These are phyloP conservation scores for Fusarium sp. DNA, from an alignment of 2,329 filamentous ascomycete genomes.

Conservation along the genomic window DNA sequence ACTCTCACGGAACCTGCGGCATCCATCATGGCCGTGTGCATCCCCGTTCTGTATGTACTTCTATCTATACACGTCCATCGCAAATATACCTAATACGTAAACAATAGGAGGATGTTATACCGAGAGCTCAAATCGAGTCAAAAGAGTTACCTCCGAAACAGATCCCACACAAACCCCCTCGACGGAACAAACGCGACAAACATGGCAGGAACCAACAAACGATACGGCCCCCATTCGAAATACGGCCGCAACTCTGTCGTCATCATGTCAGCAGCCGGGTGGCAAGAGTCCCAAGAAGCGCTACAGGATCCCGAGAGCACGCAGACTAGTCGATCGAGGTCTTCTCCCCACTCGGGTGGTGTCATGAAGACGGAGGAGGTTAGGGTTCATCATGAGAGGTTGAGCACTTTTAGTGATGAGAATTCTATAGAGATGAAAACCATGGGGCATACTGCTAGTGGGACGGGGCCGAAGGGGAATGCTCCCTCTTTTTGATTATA, in stretches of 20 bases:
- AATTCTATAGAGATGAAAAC: conserved; percentile 39
- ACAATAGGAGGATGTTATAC: conserved; percentile 49
- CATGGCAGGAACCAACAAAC: conserved; percentile 26
- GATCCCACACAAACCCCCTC: conserved; percentile 30
- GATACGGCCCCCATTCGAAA: conserved; percentile 32
- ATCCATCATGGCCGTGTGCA: conserved; percentile 53
- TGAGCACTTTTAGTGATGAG: conserved; percentile 35
- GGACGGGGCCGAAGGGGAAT: neutral
- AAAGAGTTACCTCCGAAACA: conserved; percentile 43
- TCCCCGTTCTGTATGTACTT: conserved; percentile 49
- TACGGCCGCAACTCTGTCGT: conserved; percentile 49
- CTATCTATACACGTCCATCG: neutral
- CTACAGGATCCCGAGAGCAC: conserved; percentile 40
- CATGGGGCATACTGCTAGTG: conserved; percentile 2
- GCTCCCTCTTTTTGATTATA: neutral
- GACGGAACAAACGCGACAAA: conserved; percentile 12
- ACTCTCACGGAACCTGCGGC: conserved; percentile 51
- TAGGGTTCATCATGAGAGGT: conserved; percentile 41
- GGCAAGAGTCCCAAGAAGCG: conserved; percentile 51
- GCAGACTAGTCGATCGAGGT: conserved; percentile 3
- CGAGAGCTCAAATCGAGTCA: conserved; percentile 49
- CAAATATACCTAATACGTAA: conserved; percentile 13
- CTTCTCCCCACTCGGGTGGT: conserved; percentile 28
- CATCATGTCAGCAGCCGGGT: conserved; percentile 48
- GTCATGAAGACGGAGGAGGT: conserved; percentile 50